Evolutionary conservation across 106 monocot genomes (phyloP), one percentile per base, ranked within the genome.

Genomic region (Dendrobium huoshanense): DNA sequence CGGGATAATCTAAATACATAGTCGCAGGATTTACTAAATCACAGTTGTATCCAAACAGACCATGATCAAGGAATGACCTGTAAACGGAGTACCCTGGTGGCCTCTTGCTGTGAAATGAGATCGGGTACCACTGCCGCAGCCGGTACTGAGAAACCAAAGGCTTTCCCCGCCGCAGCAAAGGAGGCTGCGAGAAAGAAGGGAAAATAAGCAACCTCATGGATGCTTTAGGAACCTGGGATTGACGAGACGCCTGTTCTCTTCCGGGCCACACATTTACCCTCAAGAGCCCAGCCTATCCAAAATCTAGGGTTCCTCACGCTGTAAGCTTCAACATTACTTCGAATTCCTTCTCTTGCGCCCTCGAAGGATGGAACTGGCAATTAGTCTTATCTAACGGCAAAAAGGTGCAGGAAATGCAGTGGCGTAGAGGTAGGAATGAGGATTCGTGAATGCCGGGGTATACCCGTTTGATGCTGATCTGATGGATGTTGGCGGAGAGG

Each of bases 141-240:
- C 43, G 41, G 5, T 33, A 5, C 74, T 74, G 42, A 74, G 41
- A 17, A 41, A 19, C 74, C 17, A 74, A 43, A 43, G 42, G n/a
- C 74, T 43, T 10, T 74, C 20, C 43, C 74, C 74, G 74, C 74
- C n/a, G 74, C 42, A 74, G 74, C 6, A 43, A 43, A 73, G 43
- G 74, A 43, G 42, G 42, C 74, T 16, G 42, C 5, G 74, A 17
- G 7, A 18, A 29, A 74, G 74, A 74, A 74, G 74, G 44, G 42
- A 20, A 7, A 33, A 42, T 43, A 43, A 44, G 19, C 74, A 74
- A 74, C 74, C 43, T 33, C 74, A 74, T 74, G 42, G 74, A 74
- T 6, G 74, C 74, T 74, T 74, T n/a, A 74, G 4, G 74, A 74
- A 74, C 0, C 74, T 20, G 74, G 74, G 42, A 74, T 74, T 74